phyloP scores from a whole-genome alignment of 2,329 filamentous ascomycete genomes.

The Sclerotinia trifoliorum region DNA sequence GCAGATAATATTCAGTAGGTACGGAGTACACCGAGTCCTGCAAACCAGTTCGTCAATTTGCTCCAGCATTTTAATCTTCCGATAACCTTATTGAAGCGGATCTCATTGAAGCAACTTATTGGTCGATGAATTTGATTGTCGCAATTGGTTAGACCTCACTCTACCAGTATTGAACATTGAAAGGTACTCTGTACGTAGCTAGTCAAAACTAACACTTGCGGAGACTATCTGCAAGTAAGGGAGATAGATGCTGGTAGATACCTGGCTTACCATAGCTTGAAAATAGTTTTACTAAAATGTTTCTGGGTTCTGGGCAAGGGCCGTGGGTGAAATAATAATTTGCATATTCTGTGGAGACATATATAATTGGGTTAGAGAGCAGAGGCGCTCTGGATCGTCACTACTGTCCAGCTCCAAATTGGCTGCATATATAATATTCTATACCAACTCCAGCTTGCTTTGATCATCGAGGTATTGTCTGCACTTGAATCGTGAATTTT shows the following conservation, averaged over 20 bases:
- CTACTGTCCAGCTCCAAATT: too few species aligned
- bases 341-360: too few species aligned
- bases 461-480: too few species aligned
- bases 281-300: background rate
- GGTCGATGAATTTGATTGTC: background rate
- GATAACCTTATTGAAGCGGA: constrained; percentile 9
- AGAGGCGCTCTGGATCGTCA: too few species aligned
- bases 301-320: background rate
- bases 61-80: background rate
- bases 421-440: too few species aligned
- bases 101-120: background rate
- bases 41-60: constrained; percentile 5
- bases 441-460: too few species aligned
- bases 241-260: background rate
- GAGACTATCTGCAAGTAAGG: background rate
- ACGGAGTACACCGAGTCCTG: background rate
- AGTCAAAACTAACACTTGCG: too few species aligned
- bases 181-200: background rate
- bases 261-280: background rate
- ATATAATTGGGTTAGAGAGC: too few species aligned
- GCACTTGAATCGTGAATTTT: too few species aligned
- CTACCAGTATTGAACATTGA: background rate
- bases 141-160: too few species aligned
- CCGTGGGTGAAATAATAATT: too few species aligned
- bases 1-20: background rate